Percentiles rank a stretch among this genome's conserved stretches.
These are phyloP conservation scores for Aspergillus intermedius DNA, from an alignment of 2,329 filamentous ascomycete species.

Conservation along the genomic window DNA sequence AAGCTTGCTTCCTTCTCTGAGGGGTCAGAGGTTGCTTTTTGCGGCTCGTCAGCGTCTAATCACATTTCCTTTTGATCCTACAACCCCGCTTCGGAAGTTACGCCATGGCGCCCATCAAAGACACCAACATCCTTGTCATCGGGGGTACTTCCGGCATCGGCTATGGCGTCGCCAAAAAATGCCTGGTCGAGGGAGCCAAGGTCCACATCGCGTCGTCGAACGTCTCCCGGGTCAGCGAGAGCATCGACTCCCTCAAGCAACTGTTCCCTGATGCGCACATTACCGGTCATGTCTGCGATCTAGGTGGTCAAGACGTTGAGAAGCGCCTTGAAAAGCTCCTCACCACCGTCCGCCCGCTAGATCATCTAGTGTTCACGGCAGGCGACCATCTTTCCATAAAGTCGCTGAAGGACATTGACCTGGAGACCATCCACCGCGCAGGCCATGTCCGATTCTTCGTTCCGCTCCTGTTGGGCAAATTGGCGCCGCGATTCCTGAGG, in stretches of 20 bases:
- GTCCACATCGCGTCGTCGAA: constrained; percentile 58
- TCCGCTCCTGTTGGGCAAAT: constrained; percentile 49
- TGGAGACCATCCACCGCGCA: constrained; percentile 37
- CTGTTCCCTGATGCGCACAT: constrained; percentile 5
- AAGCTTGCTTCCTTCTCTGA: neutral
- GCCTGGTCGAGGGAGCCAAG: constrained; percentile 49
- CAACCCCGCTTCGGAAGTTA: neutral
- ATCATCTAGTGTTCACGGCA: constrained; percentile 55
- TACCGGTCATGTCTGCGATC: constrained; percentile 40
- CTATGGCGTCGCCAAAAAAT: constrained; percentile 53
- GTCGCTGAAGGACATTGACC: constrained; percentile 36
- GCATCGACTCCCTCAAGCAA: constrained; percentile 42
- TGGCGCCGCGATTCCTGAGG: constrained; percentile 41
- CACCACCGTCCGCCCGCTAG: constrained; percentile 34
- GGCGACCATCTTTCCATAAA: constrained; percentile 41
- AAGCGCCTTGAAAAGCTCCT: constrained; percentile 44
- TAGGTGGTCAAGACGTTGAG: constrained; percentile 44
- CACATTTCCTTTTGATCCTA: neutral
- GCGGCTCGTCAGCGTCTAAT: too few species aligned
- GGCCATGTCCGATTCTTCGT: constrained; percentile 48
- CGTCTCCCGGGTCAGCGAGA: constrained; percentile 41
- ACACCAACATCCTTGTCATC: constrained; percentile 48
- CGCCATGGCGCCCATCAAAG: constrained; percentile 14
- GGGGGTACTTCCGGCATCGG: constrained; percentile 61
- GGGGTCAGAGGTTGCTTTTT: neutral